phyloP scores from a whole-genome alignment of 352 stramenopile genomes.

The Pythium sp. region DNA sequence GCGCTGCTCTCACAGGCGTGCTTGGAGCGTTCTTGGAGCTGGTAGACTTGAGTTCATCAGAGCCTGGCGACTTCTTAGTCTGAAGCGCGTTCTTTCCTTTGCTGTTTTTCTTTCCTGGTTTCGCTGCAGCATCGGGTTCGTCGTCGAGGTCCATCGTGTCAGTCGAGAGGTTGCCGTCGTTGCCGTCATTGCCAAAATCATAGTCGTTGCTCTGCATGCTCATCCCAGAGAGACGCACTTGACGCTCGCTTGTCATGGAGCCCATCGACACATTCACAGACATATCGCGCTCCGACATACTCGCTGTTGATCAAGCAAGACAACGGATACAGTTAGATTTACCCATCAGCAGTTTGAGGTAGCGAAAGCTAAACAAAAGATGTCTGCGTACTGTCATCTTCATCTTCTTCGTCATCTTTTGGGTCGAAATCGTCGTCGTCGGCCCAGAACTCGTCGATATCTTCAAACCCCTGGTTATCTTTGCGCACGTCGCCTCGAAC shows the following conservation, averaged over 20 bases:
- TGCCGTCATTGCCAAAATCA: slow-evolving; percentile 16
- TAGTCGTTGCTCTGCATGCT: slow-evolving; percentile 30
- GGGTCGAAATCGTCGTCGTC: slow-evolving; percentile 36
- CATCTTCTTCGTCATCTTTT: slow-evolving; percentile 36
- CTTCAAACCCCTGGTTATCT: slow-evolving; percentile 78
- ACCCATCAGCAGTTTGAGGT: neutral
- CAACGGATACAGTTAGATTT: neutral
- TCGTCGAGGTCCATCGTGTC: slow-evolving; percentile 25
- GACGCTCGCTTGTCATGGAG: slow-evolving; percentile 45
- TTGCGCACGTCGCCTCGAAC: slow-evolving; percentile 68
- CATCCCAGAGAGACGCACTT: slow-evolving; percentile 39
- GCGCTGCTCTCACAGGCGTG: slow-evolving; percentile 3
- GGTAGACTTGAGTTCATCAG: neutral
- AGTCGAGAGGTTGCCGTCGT: slow-evolving; percentile 21
- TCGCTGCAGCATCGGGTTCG: neutral
- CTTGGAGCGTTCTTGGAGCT: neutral
- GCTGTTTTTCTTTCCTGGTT: neutral
- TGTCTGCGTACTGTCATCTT: slow-evolving; percentile 27
- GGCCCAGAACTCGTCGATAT: slow-evolving; percentile 87
- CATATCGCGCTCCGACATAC: slow-evolving; percentile 38
- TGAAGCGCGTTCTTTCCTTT: neutral
- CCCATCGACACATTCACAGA: slow-evolving; percentile 42
- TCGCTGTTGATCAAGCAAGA: slow-evolving; percentile 27
- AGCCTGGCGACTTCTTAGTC: neutral
- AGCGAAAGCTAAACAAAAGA: neutral